phyloP scores from a whole-genome alignment of 495 filamentous ascomycete genomes.

The Tuber umbilicatum region DNA sequence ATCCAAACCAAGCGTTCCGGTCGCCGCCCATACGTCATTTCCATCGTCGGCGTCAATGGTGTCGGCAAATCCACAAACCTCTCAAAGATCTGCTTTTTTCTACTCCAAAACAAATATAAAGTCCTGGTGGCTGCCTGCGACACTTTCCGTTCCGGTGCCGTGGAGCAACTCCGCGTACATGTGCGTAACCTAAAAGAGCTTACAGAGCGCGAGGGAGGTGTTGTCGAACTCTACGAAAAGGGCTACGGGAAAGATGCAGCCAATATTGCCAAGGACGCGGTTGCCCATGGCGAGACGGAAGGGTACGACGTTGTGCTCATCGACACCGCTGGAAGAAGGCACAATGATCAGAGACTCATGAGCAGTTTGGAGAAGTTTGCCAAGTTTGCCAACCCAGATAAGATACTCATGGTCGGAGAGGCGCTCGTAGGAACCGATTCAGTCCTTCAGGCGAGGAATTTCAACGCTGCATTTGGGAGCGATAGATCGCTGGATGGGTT shows the following conservation, averaged over 20 bases:
- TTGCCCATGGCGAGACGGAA: constrained; percentile 64
- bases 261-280: constrained; percentile 88
- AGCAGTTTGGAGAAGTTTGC: constrained; percentile 92
- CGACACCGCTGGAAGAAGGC: constrained; percentile 87
- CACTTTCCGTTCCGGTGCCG: constrained; percentile 94
- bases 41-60: constrained; percentile 95
- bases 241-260: constrained; percentile 97
- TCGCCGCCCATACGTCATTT: constrained; percentile 80
- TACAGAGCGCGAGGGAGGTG: constrained; percentile 68
- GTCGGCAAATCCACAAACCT: constrained; percentile 97
- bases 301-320: constrained; percentile 91
- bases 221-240: constrained; percentile 87
- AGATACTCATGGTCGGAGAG: constrained; percentile 99
- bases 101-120: constrained; percentile 90
- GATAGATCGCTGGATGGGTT: constrained; percentile 82
- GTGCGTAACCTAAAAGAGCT: constrained; percentile 85
- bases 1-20: constrained; percentile 66
- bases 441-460: constrained; percentile 90
- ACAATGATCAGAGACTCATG: constrained; percentile 95
- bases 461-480: constrained; percentile 83
- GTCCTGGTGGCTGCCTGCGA: constrained; percentile 95
- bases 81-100: constrained; percentile 93
- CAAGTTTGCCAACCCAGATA: constrained; percentile 89
- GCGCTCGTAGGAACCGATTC: constrained; percentile 91
- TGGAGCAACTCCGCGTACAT: constrained; percentile 93